phyloP scores from a whole-genome alignment of 2,329 filamentous ascomycete genomes.

The Fusarium sacchari region DNA sequence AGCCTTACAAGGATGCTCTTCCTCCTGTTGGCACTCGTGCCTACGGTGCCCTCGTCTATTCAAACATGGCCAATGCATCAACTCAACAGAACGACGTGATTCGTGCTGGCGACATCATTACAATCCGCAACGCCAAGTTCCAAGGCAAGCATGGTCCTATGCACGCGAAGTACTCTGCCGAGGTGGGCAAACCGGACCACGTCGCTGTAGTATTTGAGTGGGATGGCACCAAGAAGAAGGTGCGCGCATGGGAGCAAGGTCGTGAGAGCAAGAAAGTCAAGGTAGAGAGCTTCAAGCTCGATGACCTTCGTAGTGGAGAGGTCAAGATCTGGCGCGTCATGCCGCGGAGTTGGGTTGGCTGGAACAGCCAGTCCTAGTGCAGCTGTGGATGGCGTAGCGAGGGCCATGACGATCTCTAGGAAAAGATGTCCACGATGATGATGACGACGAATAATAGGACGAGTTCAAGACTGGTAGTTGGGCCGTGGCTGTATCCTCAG shows the following conservation, averaged over 20 bases:
- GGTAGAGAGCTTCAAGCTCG: slow-evolving; percentile 91
- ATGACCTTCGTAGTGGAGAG: slow-evolving; percentile 91
- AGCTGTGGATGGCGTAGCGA: slow-evolving; percentile 37
- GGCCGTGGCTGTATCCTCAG: slow-evolving; percentile 22
- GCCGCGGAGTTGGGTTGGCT: slow-evolving; percentile 90
- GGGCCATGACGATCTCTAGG: slow-evolving; percentile 8
- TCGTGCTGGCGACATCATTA: slow-evolving; percentile 89
- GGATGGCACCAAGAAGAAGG: slow-evolving; percentile 99
- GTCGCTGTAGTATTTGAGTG: slow-evolving; percentile 93
- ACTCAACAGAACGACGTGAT: slow-evolving; percentile 94
- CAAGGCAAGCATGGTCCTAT: slow-evolving; percentile 95
- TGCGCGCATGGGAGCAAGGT: slow-evolving; percentile 94
- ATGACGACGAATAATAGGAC: slow-evolving; percentile 28
- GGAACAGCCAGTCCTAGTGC: slow-evolving; percentile 72
- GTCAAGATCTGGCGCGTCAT: slow-evolving; percentile 98
- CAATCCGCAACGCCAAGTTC: slow-evolving; percentile 91
- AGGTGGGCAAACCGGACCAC: slow-evolving; percentile 89
- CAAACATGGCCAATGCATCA: slow-evolving; percentile 93
- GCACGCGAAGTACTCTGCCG: slow-evolving; percentile 90
- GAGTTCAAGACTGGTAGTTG: slow-evolving; percentile 14
- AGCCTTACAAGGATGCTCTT: slow-evolving; percentile 77
- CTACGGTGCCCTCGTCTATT: slow-evolving; percentile 92
- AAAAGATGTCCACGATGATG: slow-evolving; percentile 25
- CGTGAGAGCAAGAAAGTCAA: slow-evolving; percentile 94
- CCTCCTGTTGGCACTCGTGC: slow-evolving; percentile 86